Base-by-base conservation (phyloP, 768 basidiomycete genomes). In the Boletus pseudo-olivaceus region DNA sequence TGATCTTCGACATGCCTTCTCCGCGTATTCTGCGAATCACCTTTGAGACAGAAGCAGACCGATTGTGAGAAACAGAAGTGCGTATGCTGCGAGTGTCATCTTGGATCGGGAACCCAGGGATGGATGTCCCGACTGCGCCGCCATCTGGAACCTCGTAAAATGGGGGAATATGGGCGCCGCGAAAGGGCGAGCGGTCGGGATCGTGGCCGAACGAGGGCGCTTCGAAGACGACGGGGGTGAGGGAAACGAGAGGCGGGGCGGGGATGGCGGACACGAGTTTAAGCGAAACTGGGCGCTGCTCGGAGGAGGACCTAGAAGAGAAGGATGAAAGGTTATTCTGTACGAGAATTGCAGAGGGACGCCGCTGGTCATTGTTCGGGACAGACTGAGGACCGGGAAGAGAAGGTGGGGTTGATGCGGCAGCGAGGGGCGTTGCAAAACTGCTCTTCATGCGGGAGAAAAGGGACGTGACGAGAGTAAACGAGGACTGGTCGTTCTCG, bases 101-200 rank as follows among this genome's bases (percentile, higher is more conserved):
- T 53, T 83, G 87, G 9, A 97, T 90, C 3, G 93, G 90, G 61
- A 97, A 97, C 0, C 94, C 94, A 35, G 94, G 94, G 34, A 97
- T 94, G 23, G 85, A 80, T 2, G 85, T 87, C 17, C 85, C 86
- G 69, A 87, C 84, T 3, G 77, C 71, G 15, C 75, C 75, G 49
- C 88, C 84, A 49, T 79, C 77, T 6, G 75, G 70, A 20, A 73
- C 71, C 29, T 89, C 88, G 50, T 78, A 76, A 5, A 74, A 72
- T 7, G 84, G 81, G 7, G 83, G 73, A 32, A 77, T 74, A 42
- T 74, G 70, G 12, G 76, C 79, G 52, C 73, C 69, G 14, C 82
- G 81, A 55, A 81, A 78, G 23, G 83, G 76, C 1, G 82, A 77
- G 49, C 78, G 75, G 54, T 88, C 87, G 59, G 79, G 76, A 58